Evolutionary conservation across 768 basidiomycete genomes (phyloP), one percentile per base, ranked within the genome.

Genomic region (Epithele typhae): DNA sequence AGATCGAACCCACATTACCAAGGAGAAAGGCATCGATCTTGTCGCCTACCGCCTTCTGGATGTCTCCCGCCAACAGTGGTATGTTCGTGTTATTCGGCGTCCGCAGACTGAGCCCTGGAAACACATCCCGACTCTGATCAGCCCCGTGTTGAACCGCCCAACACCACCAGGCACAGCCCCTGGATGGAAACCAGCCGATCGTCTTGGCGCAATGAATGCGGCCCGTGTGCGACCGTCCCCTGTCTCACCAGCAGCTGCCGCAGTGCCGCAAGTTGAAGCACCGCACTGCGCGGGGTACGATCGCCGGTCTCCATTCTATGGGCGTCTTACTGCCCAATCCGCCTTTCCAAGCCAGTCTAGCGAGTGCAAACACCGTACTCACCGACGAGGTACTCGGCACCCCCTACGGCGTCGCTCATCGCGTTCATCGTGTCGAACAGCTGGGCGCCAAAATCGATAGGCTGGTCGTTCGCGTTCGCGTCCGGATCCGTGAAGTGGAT

Each of bases 361-460:
- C 27, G 27, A 32, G 9, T 27, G 27, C 15, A 25, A 2, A 2
- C 2, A 14, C 8, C 12, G 18, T 6, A 46, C 65, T 17, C 43
- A 67, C 67, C 65, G 19, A 70, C 60, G n/a, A 67, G 49, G 54
- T 64, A 69, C 24, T 63, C 35, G 0, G 59, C 59, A 27, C 57
- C 53, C 2, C 65, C 62, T n/a, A 60, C 57, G 18, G 34, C 49
- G 14, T 43, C 38, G 39, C 65, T 59, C n/a, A 75, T 66, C 40
- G 64, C 57, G 30, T 67, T 65, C 64, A 78, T 62, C 33, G 75
- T 71, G 17, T 72, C 59, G 68, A 74, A 78, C 23, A 77, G 60
- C 45, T 64, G 61, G 11, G 73, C 68, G 9, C 76, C 75, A 56
- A 72, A 79, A 38, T 63, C 65, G 8, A 72, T 75, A 10, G 74